A percentile compares a stretch with the other conserved stretches of the same genome.
Conservation (phyloP, 225 moss, liverwort and hornwort genomes). For the Pleurozium schreberi region DNA sequence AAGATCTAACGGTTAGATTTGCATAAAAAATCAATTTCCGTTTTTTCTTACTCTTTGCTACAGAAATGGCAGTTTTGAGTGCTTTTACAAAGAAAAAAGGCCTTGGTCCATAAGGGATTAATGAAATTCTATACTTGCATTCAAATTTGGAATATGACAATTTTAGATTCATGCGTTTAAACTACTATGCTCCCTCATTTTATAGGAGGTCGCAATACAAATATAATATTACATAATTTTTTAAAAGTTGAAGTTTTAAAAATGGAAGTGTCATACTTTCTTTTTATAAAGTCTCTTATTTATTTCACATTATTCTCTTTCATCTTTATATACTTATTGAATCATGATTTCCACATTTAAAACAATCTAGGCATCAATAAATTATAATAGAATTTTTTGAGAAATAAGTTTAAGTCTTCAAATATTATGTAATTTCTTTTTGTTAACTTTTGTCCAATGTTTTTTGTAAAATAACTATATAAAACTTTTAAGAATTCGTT, state of each 20-base stretch:
- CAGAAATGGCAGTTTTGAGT: too few species aligned
- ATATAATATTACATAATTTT: not conserved
- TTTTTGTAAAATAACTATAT: not conserved
- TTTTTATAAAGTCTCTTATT: not conserved
- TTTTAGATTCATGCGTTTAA: not conserved
- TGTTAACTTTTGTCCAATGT: not conserved
- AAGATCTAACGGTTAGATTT: too few species aligned
- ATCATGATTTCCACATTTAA: fast-evolving
- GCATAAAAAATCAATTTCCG: too few species aligned
- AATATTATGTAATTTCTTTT: not conserved
- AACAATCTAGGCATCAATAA: not conserved
- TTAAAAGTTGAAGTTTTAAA: not conserved
- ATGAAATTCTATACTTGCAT: too few species aligned
- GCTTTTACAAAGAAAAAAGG: too few species aligned
- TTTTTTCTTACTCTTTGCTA: too few species aligned
- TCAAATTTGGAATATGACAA: fast-evolving
- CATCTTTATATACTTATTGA: not conserved
- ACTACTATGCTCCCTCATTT: not conserved
- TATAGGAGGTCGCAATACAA: not conserved
- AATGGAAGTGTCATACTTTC: not conserved
- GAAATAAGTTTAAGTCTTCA: not conserved
- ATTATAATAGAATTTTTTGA: not conserved
- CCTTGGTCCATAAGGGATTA: too few species aligned
- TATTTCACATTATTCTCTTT: not conserved
- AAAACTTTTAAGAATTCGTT: not conserved